A percentile compares a stretch with the other conserved stretches of the same genome.
These are phyloP conservation scores for Lipomyces spencermartinsiae DNA, from an alignment of 805 yeast species.

Conservation along the genomic window DNA sequence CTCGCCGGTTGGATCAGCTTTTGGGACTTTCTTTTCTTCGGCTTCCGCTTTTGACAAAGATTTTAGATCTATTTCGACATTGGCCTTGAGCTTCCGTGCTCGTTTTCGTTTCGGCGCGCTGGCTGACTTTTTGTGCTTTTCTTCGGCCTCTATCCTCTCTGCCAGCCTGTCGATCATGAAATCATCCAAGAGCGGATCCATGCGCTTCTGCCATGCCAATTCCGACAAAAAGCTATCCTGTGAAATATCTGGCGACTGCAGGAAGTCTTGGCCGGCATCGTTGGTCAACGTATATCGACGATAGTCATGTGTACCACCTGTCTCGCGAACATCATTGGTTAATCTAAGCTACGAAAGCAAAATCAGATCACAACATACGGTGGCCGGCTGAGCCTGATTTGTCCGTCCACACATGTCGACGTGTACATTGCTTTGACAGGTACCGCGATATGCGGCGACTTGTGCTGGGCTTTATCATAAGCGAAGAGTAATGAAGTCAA, in stretches of 20 bases:
- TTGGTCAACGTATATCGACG: not conserved
- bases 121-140: not conserved
- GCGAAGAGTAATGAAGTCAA: not conserved
- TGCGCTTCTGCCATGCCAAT: not conserved
- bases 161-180: conserved; percentile 5
- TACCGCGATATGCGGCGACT: not conserved
- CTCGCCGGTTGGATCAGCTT: conserved; percentile 20
- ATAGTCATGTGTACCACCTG: not conserved
- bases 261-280: not conserved
- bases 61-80: conserved; percentile 4
- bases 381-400: not conserved
- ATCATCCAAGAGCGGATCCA: not conserved
- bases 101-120: not conserved
- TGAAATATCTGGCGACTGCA: not conserved
- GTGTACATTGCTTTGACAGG: not conserved
- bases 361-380: not conserved
- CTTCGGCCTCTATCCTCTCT: conserved; percentile 3
- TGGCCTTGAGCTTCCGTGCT: not conserved
- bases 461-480: not conserved
- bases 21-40: not conserved
- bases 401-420: not conserved
- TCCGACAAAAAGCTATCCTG: not conserved
- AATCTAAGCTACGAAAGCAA: not conserved
- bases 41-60: not conserved
- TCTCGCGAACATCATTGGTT: not conserved